These are phyloP conservation scores for Emmonsiellopsis sp. DNA, from an alignment of 2,329 filamentous ascomycete genomes.

Conservation along the genomic window DNA sequence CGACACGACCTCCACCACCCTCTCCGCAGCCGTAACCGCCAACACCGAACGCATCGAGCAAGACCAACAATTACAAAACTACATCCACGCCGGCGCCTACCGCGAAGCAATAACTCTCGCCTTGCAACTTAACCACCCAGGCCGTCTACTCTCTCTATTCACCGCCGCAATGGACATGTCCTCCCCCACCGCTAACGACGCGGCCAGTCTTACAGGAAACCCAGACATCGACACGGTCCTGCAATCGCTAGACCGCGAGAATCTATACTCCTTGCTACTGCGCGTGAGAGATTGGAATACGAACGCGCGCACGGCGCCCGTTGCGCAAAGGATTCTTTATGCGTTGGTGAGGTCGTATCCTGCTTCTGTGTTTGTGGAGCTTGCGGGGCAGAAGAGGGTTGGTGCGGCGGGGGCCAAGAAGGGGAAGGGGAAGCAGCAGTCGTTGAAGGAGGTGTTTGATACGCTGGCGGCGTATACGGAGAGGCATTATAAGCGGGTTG, in stretches of 20 bases:
- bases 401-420: slow-evolving; percentile 21
- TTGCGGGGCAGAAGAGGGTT: slow-evolving; percentile 39
- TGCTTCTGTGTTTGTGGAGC: slow-evolving; percentile 62
- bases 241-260: slow-evolving; percentile 67
- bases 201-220: slow-evolving; percentile 35
- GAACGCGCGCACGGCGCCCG: slow-evolving; percentile 74
- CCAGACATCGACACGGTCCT: slow-evolving; percentile 71
- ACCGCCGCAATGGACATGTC: slow-evolving; percentile 59
- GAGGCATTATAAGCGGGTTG: slow-evolving; percentile 79
- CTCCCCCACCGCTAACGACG: slow-evolving; percentile 24
- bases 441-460: slow-evolving; percentile 72
- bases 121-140: slow-evolving; percentile 88
- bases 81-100: slow-evolving; percentile 79
- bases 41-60: slow-evolving; percentile 79
- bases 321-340: slow-evolving; percentile 78
- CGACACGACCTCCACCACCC: slow-evolving; percentile 77
- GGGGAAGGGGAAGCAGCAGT: slow-evolving; percentile 26
- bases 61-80: slow-evolving; percentile 88
- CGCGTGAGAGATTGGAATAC: slow-evolving; percentile 95
- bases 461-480: slow-evolving; percentile 88
- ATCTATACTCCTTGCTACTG: slow-evolving; percentile 73
- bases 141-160: slow-evolving; percentile 74
- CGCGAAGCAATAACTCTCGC: slow-evolving; percentile 88
- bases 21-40: slow-evolving; percentile 62
- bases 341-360: slow-evolving; percentile 74